These are phyloP conservation scores for Cantharellus anzutake DNA, from an alignment of 768 basidiomycete species.

Conservation along the genomic window DNA sequence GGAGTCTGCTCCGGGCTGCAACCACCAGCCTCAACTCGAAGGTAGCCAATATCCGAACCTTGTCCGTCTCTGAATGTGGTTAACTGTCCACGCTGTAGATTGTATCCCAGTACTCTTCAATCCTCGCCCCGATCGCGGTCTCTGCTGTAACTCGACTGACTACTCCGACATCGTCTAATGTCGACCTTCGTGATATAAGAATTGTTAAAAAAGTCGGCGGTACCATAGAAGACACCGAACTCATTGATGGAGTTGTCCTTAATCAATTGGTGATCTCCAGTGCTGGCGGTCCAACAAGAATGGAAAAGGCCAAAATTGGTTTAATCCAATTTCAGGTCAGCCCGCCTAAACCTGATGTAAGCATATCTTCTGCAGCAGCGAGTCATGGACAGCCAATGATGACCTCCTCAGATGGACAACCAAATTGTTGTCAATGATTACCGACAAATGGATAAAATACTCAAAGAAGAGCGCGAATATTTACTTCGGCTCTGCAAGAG, in stretches of 20 bases:
- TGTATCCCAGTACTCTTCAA: conserved; percentile 97
- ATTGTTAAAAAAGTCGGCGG: conserved; percentile 98
- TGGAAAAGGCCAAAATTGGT: conserved; percentile 98
- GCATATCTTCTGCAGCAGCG: conserved; percentile 14
- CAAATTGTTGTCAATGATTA: conserved; percentile 99
- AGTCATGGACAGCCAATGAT: conserved; percentile 3
- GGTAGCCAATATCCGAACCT: conserved; percentile 23
- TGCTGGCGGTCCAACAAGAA: conserved; percentile 81
- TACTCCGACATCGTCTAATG: conserved; percentile 76
- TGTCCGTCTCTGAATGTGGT: background rate
- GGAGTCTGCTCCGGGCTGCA: conserved; percentile 74
- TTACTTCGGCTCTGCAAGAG: conserved; percentile 96
- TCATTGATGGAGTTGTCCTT: conserved; percentile 91
- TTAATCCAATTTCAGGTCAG: conserved; percentile 97
- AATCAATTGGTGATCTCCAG: conserved; percentile 85
- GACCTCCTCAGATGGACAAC: conserved; percentile 76
- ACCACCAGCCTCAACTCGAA: conserved; percentile 95
- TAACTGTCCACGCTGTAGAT: conserved; percentile 34
- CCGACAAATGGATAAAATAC: conserved; percentile 98
- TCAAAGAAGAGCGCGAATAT: conserved; percentile 97
- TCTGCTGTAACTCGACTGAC: conserved; percentile 82
- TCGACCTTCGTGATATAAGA: conserved; percentile 90
- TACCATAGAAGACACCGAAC: conserved; percentile 96
- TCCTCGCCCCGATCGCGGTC: conserved; percentile 97
- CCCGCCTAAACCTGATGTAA: conserved; percentile 91